Percentiles rank a stretch among this genome's conserved stretches.
These are phyloP conservation scores for Leishmania guyanensis DNA, from an alignment of 208 protist species.

Conservation along the genomic window DNA sequence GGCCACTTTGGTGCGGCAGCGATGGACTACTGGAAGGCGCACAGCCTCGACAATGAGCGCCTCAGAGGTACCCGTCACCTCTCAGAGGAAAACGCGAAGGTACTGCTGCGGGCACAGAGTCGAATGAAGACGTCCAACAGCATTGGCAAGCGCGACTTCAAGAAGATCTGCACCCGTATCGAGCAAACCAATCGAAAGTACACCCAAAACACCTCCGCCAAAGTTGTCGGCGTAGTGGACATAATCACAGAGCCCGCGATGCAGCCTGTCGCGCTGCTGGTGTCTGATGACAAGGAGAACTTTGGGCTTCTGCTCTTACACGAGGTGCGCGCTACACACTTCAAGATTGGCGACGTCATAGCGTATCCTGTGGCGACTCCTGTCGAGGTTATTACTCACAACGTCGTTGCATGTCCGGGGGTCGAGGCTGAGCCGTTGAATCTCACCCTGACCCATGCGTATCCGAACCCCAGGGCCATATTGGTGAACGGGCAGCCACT, in stretches of 20 bases:
- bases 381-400: constrained; percentile 42
- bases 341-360: constrained; percentile 70
- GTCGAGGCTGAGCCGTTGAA: constrained; percentile 35
- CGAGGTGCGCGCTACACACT: constrained; percentile 42
- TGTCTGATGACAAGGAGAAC: constrained; percentile 41
- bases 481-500: constrained; percentile 68
- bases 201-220: constrained; percentile 19
- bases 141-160: constrained; percentile 62
- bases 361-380: constrained; percentile 35
- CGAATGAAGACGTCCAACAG: constrained; percentile 50
- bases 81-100: constrained; percentile 50
- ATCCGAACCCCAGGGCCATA: constrained; percentile 44
- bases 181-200: constrained; percentile 55
- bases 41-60: constrained; percentile 55
- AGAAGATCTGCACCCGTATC: constrained; percentile 43
- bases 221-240: constrained; percentile 60
- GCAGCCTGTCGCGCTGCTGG: constrained; percentile 68
- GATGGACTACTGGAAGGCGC: constrained; percentile 50
- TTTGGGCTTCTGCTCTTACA: constrained; percentile 70
- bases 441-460: constrained; percentile 49
- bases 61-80: constrained; percentile 50
- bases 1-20: constrained; percentile 71
- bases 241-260: constrained; percentile 64
- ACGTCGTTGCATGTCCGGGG: constrained; percentile 48
- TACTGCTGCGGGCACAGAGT: constrained; percentile 44